Evolutionary conservation across 2,329 filamentous ascomycete species (phyloP), one percentile per base, ranked within the genome.

Genomic region (Aureobasidium subglaciale): DNA sequence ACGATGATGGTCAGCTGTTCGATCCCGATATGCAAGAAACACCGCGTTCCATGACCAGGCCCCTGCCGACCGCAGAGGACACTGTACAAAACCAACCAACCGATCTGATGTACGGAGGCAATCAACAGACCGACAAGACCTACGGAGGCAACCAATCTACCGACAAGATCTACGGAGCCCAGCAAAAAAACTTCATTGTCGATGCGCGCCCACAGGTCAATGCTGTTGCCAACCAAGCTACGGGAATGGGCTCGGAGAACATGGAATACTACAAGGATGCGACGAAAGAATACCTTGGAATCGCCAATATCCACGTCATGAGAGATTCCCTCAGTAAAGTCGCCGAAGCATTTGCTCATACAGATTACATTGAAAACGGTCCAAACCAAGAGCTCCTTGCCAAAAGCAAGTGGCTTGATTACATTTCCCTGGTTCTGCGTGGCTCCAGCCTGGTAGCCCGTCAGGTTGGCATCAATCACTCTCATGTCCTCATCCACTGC

Each of bases 251-350:
- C 2, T 96, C 92, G 0, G 93, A 99, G 71, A 96, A 96, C 65
- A 96, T 97, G 88, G 89, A 96, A 61, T 87, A 96, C 71, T 99
- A 99, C 74, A 89, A 87, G 59, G 92, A 91, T 65, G 90, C 90
- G 15, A 86, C 86, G 58, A 96, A 96, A 71, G 86, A 87, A 27
- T 99, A 95, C 67, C 80, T 99, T 56, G 93, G 89, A 60, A 99
- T 99, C 65, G 92, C 95, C 69, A 99, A 99, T 68, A 97, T 99
- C 58, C 93, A 99, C 67, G 90, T 96, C 59, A 99, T 99, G 93
- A 82, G 93, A 56, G 87, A 87, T 59, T 97, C 92, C 1, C 77
- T 99, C 30, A 85, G 87, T 63, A 92, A 86, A 62, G 87, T 99
- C 18, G 78, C 96, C 53, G 91, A 95, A 60, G 87, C 90, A 3